Conservation (phyloP, 1,284 basidiomycete genomes). For the Athelia psychrophila region DNA sequence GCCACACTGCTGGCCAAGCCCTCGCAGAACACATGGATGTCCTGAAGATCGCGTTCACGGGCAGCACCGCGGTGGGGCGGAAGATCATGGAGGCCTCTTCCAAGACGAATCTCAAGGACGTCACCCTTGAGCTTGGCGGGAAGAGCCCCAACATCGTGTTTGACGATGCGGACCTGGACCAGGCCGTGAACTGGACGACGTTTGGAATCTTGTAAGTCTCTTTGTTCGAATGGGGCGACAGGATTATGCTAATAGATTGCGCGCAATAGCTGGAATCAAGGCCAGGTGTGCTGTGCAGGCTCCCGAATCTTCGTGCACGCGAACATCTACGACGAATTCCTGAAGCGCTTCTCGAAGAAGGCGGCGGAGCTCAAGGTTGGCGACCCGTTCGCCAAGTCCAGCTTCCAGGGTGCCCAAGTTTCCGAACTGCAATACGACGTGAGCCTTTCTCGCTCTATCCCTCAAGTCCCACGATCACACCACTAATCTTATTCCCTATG, state of each 20-base stretch:
- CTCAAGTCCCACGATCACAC: constrained; percentile 7
- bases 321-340: constrained; percentile 79
- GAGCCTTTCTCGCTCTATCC: constrained; percentile 13
- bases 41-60: constrained; percentile 76
- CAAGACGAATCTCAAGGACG: constrained; percentile 83
- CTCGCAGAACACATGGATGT: constrained; percentile 61
- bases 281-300: constrained; percentile 85
- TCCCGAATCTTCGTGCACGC: constrained; percentile 86
- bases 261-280: constrained; percentile 69
- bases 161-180: constrained; percentile 72
- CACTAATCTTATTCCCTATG: constrained; percentile 33
- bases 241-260: constrained; percentile 1
- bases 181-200: constrained; percentile 79
- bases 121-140: constrained; percentile 91
- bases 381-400: constrained; percentile 73
- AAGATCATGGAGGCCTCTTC: constrained; percentile 84
- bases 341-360: constrained; percentile 57
- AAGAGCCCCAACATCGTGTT: constrained; percentile 85
- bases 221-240: constrained; percentile 2
- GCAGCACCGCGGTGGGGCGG: constrained; percentile 78
- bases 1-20: constrained; percentile 57
- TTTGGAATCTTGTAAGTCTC: constrained; percentile 73
- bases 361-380: constrained; percentile 64
- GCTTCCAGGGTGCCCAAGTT: constrained; percentile 89
- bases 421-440: constrained; percentile 69